These are phyloP conservation scores for Penicillium soppii DNA, from an alignment of 495 filamentous ascomycete species.

Conservation along the genomic window DNA sequence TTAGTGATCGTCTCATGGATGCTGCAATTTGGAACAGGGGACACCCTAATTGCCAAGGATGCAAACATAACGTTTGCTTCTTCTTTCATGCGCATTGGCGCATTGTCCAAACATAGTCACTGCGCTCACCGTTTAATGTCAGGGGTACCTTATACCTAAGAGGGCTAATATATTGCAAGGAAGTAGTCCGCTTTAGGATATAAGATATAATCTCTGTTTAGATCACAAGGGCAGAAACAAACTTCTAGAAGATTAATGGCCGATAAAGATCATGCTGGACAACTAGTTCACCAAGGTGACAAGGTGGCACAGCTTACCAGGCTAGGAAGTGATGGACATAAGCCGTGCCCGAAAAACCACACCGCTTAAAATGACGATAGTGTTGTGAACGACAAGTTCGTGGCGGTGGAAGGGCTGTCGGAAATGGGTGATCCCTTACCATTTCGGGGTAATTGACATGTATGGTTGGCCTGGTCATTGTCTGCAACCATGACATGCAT, in stretches of 20 bases:
- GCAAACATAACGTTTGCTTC: too few species aligned
- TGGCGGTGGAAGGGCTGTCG: neutral
- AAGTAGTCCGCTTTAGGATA: too few species aligned
- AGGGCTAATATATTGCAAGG: too few species aligned
- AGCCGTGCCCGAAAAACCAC: neutral
- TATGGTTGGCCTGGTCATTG: neutral
- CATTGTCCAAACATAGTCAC: too few species aligned
- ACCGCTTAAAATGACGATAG: constrained; percentile 4
- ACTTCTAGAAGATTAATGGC: too few species aligned
- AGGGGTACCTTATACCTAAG: too few species aligned
- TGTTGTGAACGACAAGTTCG: neutral
- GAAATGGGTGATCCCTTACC: neutral
- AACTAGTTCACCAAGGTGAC: neutral
- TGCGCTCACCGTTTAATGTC: too few species aligned
- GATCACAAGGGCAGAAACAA: neutral
- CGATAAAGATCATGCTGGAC: neutral
- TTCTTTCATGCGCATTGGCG: too few species aligned
- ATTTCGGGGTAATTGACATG: neutral
- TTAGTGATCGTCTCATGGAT: too few species aligned
- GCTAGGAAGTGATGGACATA: neutral
- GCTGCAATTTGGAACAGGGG: too few species aligned
- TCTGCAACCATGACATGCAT: constrained; percentile 9
- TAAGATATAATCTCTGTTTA: too few species aligned
- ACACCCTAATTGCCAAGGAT: too few species aligned
- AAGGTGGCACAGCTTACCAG: neutral